phyloP scores from a whole-genome alignment of 768 basidiomycete species.

The Galerina sulciceps region DNA sequence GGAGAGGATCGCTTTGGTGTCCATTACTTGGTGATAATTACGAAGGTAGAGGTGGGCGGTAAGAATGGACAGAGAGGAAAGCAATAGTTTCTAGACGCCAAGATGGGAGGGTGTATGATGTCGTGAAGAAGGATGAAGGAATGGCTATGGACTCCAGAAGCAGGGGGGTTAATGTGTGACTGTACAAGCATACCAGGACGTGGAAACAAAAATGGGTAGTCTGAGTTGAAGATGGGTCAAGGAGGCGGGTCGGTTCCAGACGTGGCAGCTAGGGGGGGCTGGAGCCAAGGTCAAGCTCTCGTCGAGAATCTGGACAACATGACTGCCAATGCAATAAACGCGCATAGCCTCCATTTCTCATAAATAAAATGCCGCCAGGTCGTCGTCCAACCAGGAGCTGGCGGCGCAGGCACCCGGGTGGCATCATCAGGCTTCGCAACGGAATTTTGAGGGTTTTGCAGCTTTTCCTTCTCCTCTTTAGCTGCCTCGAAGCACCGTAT shows the following conservation, averaged over 20 bases:
- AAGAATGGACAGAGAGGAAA: background rate
- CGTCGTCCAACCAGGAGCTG: conserved; percentile 56
- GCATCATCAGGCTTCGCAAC: conserved; percentile 17
- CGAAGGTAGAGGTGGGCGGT: background rate
- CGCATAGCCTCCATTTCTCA: conserved; percentile 88
- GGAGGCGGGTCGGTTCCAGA: background rate
- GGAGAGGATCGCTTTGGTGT: background rate
- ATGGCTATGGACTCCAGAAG: background rate
- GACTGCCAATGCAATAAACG: conserved; percentile 77
- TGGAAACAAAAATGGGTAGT: background rate
- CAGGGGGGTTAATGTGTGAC: background rate
- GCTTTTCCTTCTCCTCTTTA: background rate
- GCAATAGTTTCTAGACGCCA: background rate
- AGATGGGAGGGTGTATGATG: background rate
- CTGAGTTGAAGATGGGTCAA: background rate
- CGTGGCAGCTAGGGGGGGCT: background rate
- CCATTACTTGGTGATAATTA: background rate
- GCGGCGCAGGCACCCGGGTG: conserved; percentile 28
- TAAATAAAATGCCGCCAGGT: conserved; percentile 70
- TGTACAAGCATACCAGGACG: background rate
- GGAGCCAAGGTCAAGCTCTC: conserved; percentile 28
- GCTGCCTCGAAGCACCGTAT: background rate
- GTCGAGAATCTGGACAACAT: conserved; percentile 78
- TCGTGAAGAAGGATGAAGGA: background rate
- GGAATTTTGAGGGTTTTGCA: background rate